A percentile compares a stretch with the other conserved stretches of the same genome.
Evolutionary conservation across 2,329 filamentous ascomycete genomes (phyloP).

Genomic region (Alternaria dauci): DNA sequence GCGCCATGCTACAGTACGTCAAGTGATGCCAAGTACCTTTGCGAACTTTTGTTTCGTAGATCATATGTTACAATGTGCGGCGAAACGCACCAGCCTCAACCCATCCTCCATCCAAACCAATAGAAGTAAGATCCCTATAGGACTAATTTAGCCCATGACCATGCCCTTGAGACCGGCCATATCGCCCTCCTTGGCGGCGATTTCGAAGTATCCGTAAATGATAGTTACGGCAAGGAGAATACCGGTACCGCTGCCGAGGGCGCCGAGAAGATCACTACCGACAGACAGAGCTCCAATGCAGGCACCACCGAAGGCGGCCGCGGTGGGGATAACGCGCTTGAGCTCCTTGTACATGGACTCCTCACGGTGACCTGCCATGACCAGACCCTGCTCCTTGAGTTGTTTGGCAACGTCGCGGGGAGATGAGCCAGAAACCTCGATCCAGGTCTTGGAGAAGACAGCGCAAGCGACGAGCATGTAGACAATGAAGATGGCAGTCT

Average conservation of each 20-base stretch:
- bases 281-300: slow-evolving; percentile 98
- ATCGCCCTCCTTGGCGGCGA: slow-evolving; percentile 98
- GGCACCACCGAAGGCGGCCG: slow-evolving; percentile 96
- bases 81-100: slow-evolving; percentile 12
- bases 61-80: slow-evolving; percentile 24
- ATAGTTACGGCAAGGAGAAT: slow-evolving; percentile 99
- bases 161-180: slow-evolving; percentile 78
- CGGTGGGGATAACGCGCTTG: slow-evolving; percentile 98
- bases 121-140: slow-evolving; percentile 5
- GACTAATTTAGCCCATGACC: slow-evolving; percentile 60
- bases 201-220: slow-evolving; percentile 99
- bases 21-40: slow-evolving; percentile 16
- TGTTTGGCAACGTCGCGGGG: slow-evolving; percentile 99
- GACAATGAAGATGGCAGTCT: slow-evolving; percentile 91
- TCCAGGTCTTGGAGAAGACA: slow-evolving; percentile 99
- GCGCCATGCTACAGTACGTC: slow-evolving; percentile 7
- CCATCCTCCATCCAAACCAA: slow-evolving; percentile 11
- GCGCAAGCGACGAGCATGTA: slow-evolving; percentile 99
- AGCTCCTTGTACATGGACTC: slow-evolving; percentile 99
- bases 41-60: slow-evolving; percentile 20
- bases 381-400: slow-evolving; percentile 98
- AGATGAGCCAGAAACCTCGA: slow-evolving; percentile 97
- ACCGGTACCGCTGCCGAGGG: slow-evolving; percentile 95
- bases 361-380: slow-evolving; percentile 99
- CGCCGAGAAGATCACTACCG: slow-evolving; percentile 92